phyloP scores from a whole-genome alignment of 1,284 basidiomycete genomes.

The Leccinum subrobustum region DNA sequence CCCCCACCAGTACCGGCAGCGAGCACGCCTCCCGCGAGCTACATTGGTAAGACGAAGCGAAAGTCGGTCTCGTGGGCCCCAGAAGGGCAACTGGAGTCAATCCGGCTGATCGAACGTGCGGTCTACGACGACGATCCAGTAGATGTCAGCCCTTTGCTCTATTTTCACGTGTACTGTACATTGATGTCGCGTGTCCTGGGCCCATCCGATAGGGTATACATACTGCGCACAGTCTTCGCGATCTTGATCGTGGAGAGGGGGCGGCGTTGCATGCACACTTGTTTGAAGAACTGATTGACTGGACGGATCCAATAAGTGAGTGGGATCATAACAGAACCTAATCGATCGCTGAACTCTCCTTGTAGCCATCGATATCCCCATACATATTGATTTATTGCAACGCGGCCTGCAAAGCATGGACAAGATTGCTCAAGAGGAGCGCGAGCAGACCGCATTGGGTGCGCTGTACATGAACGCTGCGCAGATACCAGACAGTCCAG shows the following conservation, averaged over 20 bases:
- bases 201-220: constrained; percentile 59
- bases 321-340: constrained; percentile 9
- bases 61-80: constrained; percentile 77
- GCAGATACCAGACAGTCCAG: constrained; percentile 75
- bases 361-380: constrained; percentile 62
- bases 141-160: constrained; percentile 63
- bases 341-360: constrained; percentile 20
- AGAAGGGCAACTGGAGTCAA: constrained; percentile 64
- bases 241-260: constrained; percentile 81
- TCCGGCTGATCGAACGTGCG: constrained; percentile 77
- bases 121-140: constrained; percentile 81
- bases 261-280: constrained; percentile 75
- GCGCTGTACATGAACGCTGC: constrained; percentile 67
- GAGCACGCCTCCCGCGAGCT: constrained; percentile 36
- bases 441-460: constrained; percentile 72
- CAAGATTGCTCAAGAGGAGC: constrained; percentile 63
- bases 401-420: constrained; percentile 69
- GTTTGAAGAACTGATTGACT: constrained; percentile 82
- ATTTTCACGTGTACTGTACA: constrained; percentile 49
- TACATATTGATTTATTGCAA: constrained; percentile 47
- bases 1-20: constrained; percentile 35
- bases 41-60: constrained; percentile 56
- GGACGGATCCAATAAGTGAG: constrained; percentile 74
- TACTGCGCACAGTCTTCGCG: constrained; percentile 66
- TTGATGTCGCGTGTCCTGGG: constrained; percentile 46